Percentiles rank a stretch among this genome's conserved stretches.
Evolutionary conservation across 139 green algal species (phyloP).

Genomic region (Tetradesmus lagerheimii): DNA sequence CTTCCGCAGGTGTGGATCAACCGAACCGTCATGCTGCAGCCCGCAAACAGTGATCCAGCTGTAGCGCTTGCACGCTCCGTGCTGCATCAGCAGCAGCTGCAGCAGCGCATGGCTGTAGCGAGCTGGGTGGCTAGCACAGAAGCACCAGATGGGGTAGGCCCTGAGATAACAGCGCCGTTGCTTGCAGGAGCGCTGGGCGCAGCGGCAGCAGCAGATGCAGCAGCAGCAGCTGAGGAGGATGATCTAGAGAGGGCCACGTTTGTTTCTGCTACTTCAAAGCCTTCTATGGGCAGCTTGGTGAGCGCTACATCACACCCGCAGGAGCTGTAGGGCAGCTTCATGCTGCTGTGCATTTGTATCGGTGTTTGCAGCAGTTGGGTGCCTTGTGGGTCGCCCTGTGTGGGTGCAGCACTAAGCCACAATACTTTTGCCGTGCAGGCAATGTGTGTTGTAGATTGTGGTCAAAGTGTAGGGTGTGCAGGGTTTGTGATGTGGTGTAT

Average conservation of each 20-base stretch:
- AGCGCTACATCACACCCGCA: neutral
- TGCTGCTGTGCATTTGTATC: no score
- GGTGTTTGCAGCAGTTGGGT: no score
- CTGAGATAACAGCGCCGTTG: conserved; percentile 22
- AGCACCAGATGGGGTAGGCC: neutral
- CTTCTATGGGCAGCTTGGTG: neutral
- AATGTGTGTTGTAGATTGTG: no score
- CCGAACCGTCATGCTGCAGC: conserved; percentile 28
- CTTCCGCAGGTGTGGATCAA: conserved; percentile 13
- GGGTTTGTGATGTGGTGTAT: no score
- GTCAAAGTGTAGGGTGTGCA: no score
- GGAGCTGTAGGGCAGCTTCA: neutral
- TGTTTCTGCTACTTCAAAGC: conserved; percentile 17
- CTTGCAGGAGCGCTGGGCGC: neutral
- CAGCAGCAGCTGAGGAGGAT: conserved; percentile 17
- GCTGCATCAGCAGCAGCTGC: conserved; percentile 2
- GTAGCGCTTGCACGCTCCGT: neutral
- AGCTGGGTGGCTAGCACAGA: neutral
- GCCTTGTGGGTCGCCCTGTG: no score
- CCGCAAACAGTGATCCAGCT: neutral
- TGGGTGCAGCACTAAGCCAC: no score
- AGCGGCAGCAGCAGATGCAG: conserved; percentile 1
- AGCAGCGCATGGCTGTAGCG: neutral
- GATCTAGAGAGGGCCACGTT: neutral
- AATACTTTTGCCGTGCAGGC: no score